Percentiles rank a stretch among this genome's conserved stretches.
phyloP scores from a whole-genome alignment of 2,329 filamentous ascomycete species.

The Thermochaetoides dissita region DNA sequence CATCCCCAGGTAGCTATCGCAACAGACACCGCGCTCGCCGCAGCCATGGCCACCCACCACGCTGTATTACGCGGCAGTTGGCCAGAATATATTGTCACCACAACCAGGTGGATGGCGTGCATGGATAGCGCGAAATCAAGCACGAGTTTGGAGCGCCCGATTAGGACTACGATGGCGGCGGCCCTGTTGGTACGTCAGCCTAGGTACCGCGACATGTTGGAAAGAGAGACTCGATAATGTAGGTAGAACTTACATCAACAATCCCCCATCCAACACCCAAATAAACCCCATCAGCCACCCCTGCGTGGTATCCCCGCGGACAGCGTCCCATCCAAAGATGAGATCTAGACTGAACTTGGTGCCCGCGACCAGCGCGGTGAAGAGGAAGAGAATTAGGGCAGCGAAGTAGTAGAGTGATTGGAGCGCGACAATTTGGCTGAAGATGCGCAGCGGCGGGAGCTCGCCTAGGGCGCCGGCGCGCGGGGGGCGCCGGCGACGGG shows the following conservation, averaged over 20 bases:
- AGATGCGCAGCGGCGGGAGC: constrained; percentile 46
- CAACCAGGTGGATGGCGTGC: constrained; percentile 22
- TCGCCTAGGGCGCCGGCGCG: constrained; percentile 46
- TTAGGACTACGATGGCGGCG: constrained; percentile 67
- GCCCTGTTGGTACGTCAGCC: constrained; percentile 38
- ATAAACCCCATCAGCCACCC: constrained; percentile 47
- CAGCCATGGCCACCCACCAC: constrained; percentile 62
- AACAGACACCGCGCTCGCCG: constrained; percentile 31
- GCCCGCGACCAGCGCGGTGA: constrained; percentile 45
- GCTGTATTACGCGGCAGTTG: constrained; percentile 62
- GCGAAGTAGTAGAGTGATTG: constrained; percentile 34
- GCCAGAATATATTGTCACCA: constrained; percentile 59
- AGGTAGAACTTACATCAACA: constrained; percentile 30
- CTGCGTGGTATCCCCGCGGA: constrained; percentile 47
- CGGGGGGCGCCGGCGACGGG: constrained; percentile 42
- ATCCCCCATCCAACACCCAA: constrained; percentile 41
- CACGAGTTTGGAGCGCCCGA: constrained; percentile 83
- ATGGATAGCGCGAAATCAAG: constrained; percentile 88
- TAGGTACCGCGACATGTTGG: too few species aligned
- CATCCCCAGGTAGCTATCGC: constrained; percentile 78
- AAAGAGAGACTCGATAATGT: neutral
- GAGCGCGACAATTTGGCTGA: constrained; percentile 42
- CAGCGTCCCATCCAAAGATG: constrained; percentile 42
- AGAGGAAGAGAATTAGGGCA: constrained; percentile 21
- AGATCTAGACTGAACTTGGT: constrained; percentile 37